phyloP scores from a whole-genome alignment of 2,329 filamentous ascomycete genomes.

The Escovopsis sp. region DNA sequence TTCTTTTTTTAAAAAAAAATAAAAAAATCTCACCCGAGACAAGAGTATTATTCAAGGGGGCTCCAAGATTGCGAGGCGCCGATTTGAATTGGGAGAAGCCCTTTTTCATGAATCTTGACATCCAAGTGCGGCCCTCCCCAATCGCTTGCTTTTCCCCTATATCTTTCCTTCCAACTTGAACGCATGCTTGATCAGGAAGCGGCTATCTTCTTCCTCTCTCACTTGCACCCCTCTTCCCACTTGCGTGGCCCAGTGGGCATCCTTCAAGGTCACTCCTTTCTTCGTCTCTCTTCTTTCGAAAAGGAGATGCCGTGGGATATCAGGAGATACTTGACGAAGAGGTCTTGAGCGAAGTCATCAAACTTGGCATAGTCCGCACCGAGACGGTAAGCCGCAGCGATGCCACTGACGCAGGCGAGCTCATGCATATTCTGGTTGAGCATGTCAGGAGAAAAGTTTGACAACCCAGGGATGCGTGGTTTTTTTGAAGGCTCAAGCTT shows the following conservation, averaged over 20 bases:
- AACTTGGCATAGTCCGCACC: conserved; percentile 49
- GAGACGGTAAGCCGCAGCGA: conserved; percentile 53
- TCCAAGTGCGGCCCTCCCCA: no score
- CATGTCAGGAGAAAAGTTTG: no score
- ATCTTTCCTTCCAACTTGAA: no score
- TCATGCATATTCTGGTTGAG: conserved; percentile 47
- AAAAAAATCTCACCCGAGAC: no score
- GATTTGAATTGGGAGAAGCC: no score
- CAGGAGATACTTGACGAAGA: conserved; percentile 31
- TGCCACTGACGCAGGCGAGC: conserved; percentile 53
- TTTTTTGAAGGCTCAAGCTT: conserved; percentile 11
- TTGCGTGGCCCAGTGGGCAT: neutral
- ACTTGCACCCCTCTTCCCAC: neutral
- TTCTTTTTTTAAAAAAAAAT: no score
- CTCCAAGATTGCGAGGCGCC: no score
- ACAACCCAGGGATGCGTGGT: neutral
- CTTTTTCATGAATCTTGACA: no score
- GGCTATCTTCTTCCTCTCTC: no score
- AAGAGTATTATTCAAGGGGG: no score
- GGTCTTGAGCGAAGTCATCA: conserved; percentile 34
- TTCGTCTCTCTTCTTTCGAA: conserved; percentile 15
- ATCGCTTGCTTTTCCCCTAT: no score
- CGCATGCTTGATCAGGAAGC: no score
- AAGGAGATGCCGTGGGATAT: conserved; percentile 28
- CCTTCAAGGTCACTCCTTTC: conserved; percentile 3